These are phyloP conservation scores for Pseudonitzschia multiseries DNA, from an alignment of 108 stramenopile species.

Conservation along the genomic window DNA sequence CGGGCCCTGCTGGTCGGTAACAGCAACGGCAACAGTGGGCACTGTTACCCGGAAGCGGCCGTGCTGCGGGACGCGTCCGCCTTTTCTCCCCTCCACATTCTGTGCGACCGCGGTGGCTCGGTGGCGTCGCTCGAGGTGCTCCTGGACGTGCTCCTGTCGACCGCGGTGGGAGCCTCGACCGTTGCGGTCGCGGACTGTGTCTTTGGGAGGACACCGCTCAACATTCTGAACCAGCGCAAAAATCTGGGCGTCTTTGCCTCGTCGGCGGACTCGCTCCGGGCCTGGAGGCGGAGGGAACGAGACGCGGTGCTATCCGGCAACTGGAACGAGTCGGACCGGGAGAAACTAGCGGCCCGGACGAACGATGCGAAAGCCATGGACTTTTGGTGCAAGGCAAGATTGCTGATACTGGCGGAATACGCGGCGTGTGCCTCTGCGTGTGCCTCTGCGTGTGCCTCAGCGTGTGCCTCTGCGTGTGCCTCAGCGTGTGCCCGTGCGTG, in stretches of 20 bases:
- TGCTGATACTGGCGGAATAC: conserved; percentile 39
- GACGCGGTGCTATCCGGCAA: background rate
- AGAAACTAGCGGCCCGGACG: background rate
- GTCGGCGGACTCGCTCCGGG: conserved; percentile 18
- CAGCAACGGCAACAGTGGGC: too few relatives aligned
- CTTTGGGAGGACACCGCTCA: conserved; percentile 28
- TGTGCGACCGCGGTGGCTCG: conserved; percentile 35
- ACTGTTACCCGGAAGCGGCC: conserved; percentile 33
- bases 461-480: too few relatives aligned
- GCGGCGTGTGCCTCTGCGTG: too few relatives aligned
- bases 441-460: too few relatives aligned
- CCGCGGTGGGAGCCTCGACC: conserved; percentile 9
- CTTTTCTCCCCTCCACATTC: conserved; percentile 35
- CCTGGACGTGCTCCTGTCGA: conserved; percentile 4
- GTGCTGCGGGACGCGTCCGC: conserved; percentile 11
- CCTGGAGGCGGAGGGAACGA: background rate
- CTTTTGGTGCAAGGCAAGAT: conserved; percentile 38
- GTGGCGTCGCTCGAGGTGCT: conserved; percentile 27
- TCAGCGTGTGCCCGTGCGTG: too few relatives aligned
- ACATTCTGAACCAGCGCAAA: conserved; percentile 37
- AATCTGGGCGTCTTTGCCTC: conserved; percentile 25
- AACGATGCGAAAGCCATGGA: conserved; percentile 13
- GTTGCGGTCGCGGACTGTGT: conserved; percentile 19
- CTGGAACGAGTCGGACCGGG: background rate
- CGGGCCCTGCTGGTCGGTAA: conserved; percentile 23